phyloP scores from a whole-genome alignment of 441 rosid species.

The Erysimum pusillum region DNA sequence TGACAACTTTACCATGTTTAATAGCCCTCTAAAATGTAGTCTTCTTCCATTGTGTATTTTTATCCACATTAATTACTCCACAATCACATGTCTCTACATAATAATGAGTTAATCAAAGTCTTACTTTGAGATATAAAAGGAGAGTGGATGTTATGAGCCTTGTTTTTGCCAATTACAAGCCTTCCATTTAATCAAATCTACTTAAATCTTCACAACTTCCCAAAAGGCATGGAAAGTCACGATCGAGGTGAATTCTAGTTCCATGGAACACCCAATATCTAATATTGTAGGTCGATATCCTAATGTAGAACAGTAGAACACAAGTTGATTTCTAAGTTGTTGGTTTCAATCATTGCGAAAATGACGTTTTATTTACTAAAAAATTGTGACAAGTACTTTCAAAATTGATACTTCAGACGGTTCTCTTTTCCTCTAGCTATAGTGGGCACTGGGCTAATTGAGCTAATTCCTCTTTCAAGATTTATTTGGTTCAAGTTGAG shows the following conservation, averaged over 20 bases:
- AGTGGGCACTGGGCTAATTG: constrained; percentile 18
- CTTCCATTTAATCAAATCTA: not conserved
- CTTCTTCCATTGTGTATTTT: not conserved
- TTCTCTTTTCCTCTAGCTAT: not conserved
- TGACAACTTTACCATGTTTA: constrained; percentile 1
- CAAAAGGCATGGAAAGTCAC: not conserved
- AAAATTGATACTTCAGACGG: not conserved
- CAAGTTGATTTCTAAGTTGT: not conserved
- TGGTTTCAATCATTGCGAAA: not conserved
- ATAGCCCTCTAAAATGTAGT: constrained; percentile 20
- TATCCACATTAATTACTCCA: not conserved
- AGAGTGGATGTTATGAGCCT: not conserved
- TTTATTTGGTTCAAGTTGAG: not conserved
- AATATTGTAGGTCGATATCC: not conserved
- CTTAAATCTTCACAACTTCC: constrained; percentile 2
- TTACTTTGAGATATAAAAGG: not conserved
- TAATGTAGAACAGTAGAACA: not conserved
- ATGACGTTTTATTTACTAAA: not conserved
- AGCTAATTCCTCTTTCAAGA: not conserved
- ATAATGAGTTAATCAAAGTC: not conserved
- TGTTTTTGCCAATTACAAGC: not conserved
- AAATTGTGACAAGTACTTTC: too few species aligned
- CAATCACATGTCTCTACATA: not conserved
- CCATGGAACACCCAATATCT: not conserved
- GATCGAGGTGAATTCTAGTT: not conserved